A percentile compares a stretch with the other conserved stretches of the same genome.
Evolutionary conservation across 2,329 filamentous ascomycete genomes (phyloP).

Genomic region (Cladobotryum protrusum): DNA sequence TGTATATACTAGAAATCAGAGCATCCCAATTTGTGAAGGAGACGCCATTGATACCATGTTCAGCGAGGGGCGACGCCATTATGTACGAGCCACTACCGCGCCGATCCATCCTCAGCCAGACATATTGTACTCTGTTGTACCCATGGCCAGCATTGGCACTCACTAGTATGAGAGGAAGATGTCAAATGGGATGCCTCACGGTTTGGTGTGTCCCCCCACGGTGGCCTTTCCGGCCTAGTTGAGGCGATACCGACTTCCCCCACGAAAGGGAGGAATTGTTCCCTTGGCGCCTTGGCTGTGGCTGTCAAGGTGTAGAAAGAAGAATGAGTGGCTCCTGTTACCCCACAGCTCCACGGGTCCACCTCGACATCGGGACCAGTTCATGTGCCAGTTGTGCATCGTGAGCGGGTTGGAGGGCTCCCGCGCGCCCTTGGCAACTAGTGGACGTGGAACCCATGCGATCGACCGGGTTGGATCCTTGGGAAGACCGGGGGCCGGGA

Average conservation of each 20-base stretch:
- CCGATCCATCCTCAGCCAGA: background rate
- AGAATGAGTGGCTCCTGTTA: conserved; percentile 3
- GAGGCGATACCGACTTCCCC: conserved; percentile 5
- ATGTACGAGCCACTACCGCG: background rate
- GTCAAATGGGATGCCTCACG: background rate
- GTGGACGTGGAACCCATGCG: conserved; percentile 12
- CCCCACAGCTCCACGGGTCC: conserved; percentile 8
- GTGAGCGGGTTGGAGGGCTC: conserved; percentile 2
- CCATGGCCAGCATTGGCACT: conserved; percentile 1
- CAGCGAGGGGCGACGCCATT: conserved; percentile 1
- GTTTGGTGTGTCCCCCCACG: conserved; percentile 9
- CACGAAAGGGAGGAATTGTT: conserved; percentile 6
- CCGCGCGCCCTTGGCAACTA: conserved; percentile 8
- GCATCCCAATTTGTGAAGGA: background rate
- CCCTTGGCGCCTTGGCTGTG: background rate
- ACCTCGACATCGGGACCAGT: conserved; percentile 8
- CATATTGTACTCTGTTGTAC: background rate
- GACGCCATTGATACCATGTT: background rate
- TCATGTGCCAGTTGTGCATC: conserved; percentile 5
- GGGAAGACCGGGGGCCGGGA: conserved; percentile 9
- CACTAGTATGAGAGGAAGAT: background rate
- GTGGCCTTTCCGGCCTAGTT: background rate
- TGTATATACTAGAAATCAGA: background rate
- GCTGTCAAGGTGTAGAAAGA: conserved; percentile 6
- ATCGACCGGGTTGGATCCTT: conserved; percentile 10